Conservation (phyloP, 176 grass and related monocot species). For the Hordeum vulgare region DNA sequence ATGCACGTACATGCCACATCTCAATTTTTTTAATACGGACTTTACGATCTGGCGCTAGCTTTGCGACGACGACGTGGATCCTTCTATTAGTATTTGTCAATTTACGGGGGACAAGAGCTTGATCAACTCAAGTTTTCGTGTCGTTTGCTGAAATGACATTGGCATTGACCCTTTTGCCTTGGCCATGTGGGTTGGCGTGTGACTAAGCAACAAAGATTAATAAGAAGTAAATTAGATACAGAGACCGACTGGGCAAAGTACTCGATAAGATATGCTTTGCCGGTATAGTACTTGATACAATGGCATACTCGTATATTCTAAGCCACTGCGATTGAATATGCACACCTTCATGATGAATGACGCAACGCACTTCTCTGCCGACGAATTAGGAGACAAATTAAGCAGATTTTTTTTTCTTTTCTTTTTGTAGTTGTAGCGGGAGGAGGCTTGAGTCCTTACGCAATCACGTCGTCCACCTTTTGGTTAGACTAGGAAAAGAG, state of each 20-base stretch:
- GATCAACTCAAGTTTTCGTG: no score
- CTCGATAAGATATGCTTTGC: background rate
- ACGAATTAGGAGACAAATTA: background rate
- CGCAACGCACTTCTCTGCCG: background rate
- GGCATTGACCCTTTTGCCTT: no score
- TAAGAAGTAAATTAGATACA: background rate
- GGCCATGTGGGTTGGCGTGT: background rate
- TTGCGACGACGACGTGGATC: background rate
- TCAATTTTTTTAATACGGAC: background rate
- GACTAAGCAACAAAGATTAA: background rate
- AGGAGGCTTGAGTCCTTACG: no score
- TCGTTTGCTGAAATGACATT: no score
- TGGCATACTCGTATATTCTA: background rate
- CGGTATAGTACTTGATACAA: background rate
- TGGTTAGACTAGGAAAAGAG: no score
- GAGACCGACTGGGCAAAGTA: background rate
- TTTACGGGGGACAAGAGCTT: slow-evolving; percentile 19
- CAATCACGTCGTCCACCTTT: no score
- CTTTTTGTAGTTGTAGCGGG: background rate
- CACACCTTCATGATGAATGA: background rate
- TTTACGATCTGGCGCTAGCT: background rate
- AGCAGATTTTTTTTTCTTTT: background rate
- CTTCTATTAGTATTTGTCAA: background rate
- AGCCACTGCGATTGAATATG: background rate
- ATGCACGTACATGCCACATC: background rate